These are phyloP conservation scores for Gynochthodes officinalis DNA, from an alignment of 257 asterid genomes.

Conservation along the genomic window DNA sequence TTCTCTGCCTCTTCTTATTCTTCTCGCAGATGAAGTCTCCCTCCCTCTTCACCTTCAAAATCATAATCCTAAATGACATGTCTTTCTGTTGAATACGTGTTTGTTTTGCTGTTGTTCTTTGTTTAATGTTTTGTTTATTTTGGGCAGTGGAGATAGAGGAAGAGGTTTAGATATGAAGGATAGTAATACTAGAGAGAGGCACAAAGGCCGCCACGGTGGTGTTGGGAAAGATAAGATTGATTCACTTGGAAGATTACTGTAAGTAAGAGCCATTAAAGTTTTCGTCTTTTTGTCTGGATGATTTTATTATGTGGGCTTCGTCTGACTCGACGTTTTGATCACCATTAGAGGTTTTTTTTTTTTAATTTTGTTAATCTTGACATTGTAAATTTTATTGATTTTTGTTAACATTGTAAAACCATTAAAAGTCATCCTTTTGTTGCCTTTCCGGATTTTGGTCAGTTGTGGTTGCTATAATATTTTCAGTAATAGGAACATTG, in stretches of 20 bases:
- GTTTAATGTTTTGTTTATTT: not conserved
- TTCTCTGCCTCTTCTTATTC: conserved; percentile 44
- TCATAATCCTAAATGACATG: not conserved
- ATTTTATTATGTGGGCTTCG: not conserved
- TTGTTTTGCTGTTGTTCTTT: not conserved
- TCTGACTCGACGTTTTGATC: not conserved
- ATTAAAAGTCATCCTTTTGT: not conserved
- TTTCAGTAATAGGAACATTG: not conserved
- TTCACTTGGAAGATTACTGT: conserved; percentile 82
- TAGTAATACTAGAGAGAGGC: conserved; percentile 29
- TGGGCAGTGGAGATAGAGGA: conserved; percentile 45
- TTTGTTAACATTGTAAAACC: not conserved
- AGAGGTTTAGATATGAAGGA: conserved; percentile 41
- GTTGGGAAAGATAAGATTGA: conserved; percentile 61
- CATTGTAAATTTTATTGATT: too few relatives aligned
- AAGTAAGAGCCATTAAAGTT: conserved; percentile 23
- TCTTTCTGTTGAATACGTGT: not conserved
- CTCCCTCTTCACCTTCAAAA: not conserved
- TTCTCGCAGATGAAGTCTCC: conserved; percentile 34
- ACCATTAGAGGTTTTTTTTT: too few relatives aligned
- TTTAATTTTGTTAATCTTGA: not conserved
- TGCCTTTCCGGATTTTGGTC: not conserved
- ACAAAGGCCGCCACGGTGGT: conserved; percentile 40
- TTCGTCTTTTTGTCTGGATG: too few relatives aligned
- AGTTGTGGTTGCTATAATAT: not conserved